phyloP scores from a whole-genome alignment of 768 basidiomycete species.

The Tricholoma terreum region DNA sequence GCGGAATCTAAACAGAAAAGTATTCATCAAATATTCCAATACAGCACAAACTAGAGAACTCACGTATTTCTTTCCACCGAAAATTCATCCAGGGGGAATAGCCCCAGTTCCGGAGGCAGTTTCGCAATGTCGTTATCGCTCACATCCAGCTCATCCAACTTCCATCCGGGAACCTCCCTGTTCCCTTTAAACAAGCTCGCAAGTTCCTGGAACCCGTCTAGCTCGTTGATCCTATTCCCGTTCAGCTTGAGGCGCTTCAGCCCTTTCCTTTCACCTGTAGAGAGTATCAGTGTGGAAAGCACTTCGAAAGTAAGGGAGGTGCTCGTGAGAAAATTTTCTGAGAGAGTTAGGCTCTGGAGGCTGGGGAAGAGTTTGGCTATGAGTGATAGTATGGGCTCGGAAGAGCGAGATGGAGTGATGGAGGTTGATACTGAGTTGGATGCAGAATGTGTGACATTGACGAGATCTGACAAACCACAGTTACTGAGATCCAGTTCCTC shows the following conservation, averaged over 20 bases:
- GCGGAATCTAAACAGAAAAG: slow-evolving; percentile 55
- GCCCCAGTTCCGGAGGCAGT: slow-evolving; percentile 65
- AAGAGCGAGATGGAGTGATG: slow-evolving; percentile 40
- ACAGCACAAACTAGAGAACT: slow-evolving; percentile 28
- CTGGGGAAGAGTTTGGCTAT: slow-evolving; percentile 69
- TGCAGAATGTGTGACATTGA: slow-evolving; percentile 44
- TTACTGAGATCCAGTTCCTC: slow-evolving; percentile 77
- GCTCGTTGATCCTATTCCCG: slow-evolving; percentile 61
- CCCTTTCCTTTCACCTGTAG: slow-evolving; percentile 45
- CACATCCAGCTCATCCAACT: slow-evolving; percentile 78
- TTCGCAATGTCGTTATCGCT: slow-evolving; percentile 77
- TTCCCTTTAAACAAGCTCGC: slow-evolving; percentile 67
- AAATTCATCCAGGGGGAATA: slow-evolving; percentile 76
- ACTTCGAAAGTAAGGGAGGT: slow-evolving; percentile 46
- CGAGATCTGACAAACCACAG: slow-evolving; percentile 61
- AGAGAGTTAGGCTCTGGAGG: slow-evolving; percentile 65
- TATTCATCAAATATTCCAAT: not conserved
- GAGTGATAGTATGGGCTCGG: slow-evolving; percentile 54
- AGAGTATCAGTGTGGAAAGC: slow-evolving; percentile 51
- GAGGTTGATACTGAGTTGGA: slow-evolving; percentile 24
- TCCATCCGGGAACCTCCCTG: slow-evolving; percentile 62
- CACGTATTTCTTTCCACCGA: slow-evolving; percentile 83
- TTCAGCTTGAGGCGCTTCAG: slow-evolving; percentile 63
- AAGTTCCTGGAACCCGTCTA: slow-evolving; percentile 60
- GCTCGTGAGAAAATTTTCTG: slow-evolving; percentile 68